These are phyloP conservation scores for Vigna reflexopilosa DNA, from an alignment of 306 rosid genomes.

Conservation along the genomic window DNA sequence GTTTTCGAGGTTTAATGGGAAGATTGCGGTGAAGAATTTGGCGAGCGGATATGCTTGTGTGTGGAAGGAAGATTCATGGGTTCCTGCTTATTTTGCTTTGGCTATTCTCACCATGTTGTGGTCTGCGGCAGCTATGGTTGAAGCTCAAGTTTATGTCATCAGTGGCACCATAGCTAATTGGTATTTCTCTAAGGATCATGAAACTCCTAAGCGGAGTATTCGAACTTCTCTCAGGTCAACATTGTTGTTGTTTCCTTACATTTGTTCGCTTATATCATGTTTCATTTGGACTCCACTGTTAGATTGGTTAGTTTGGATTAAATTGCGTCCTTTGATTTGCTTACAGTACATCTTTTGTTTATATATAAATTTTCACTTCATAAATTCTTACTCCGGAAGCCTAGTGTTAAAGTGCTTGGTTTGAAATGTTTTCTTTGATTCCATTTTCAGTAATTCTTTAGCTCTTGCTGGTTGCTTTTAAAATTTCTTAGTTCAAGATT, in stretches of 20 bases:
- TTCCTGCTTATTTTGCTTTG: conserved; percentile 84
- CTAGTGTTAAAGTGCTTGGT: conserved; percentile 29
- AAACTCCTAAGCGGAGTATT: conserved; percentile 59
- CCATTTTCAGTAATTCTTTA: conserved; percentile 2
- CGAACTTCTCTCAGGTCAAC: conserved; percentile 80
- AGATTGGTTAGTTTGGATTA: neutral
- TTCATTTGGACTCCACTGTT: neutral
- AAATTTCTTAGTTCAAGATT: conserved; percentile 7
- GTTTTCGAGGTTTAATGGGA: conserved; percentile 77
- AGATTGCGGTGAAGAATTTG: conserved; percentile 50
- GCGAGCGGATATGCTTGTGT: conserved; percentile 64
- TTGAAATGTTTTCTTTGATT: conserved; percentile 31
- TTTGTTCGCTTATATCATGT: conserved; percentile 15
- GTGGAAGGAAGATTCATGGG: conserved; percentile 94
- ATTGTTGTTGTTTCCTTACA: conserved; percentile 15
- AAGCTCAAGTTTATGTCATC: conserved; percentile 85
- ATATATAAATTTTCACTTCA: neutral
- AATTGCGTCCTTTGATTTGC: conserved; percentile 6
- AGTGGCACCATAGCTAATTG: conserved; percentile 90
- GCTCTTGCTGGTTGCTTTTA: conserved; percentile 28
- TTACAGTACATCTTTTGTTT: conserved; percentile 6
- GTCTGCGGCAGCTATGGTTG: conserved; percentile 79
- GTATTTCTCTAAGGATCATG: conserved; percentile 76
- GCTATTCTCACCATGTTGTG: conserved; percentile 90
- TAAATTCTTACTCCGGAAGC: neutral